Percentiles rank a stretch among this genome's conserved stretches.
These are phyloP conservation scores for Paramarasmius palmivorus DNA, from an alignment of 1,284 basidiomycete species.

Conservation along the genomic window DNA sequence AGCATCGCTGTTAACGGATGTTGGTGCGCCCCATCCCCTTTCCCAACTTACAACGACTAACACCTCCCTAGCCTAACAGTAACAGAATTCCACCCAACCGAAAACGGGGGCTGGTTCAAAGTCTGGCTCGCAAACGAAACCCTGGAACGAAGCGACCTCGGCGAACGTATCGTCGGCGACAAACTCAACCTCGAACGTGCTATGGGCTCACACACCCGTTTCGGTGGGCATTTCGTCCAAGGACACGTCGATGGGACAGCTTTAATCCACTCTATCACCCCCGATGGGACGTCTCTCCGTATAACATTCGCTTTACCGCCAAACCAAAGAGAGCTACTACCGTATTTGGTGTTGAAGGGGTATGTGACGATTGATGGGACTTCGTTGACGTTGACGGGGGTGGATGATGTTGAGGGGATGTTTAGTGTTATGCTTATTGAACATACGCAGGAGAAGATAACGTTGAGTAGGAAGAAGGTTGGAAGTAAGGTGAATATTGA, in stretches of 20 bases:
- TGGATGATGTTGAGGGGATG: constrained; percentile 67
- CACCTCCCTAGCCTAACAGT: constrained; percentile 80
- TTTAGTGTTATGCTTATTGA: constrained; percentile 96
- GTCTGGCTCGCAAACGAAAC: constrained; percentile 98
- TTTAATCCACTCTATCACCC: constrained; percentile 88
- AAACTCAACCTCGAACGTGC: constrained; percentile 93
- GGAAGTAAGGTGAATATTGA: constrained; percentile 93
- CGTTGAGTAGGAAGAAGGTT: constrained; percentile 73
- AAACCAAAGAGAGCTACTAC: constrained; percentile 72
- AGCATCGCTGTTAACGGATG: constrained; percentile 84
- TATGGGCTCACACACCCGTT: constrained; percentile 89
- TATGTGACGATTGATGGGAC: constrained; percentile 96
- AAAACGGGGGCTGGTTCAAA: constrained; percentile 79
- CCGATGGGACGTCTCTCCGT: constrained; percentile 89
- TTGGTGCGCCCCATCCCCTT: constrained; percentile 19
- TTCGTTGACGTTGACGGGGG: constrained; percentile 88
- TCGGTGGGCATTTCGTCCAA: constrained; percentile 98
- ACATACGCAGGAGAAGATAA: constrained; percentile 91
- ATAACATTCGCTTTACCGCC: constrained; percentile 70
- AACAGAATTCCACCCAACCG: constrained; percentile 71
- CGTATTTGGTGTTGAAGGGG: constrained; percentile 94
- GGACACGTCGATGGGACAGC: constrained; percentile 79
- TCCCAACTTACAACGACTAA: background rate
- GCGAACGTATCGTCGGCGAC: constrained; percentile 79
- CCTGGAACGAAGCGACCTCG: constrained; percentile 87